Base-by-base conservation (phyloP, 108 stramenopile species). In the Parietichytrium sp. region DNA sequence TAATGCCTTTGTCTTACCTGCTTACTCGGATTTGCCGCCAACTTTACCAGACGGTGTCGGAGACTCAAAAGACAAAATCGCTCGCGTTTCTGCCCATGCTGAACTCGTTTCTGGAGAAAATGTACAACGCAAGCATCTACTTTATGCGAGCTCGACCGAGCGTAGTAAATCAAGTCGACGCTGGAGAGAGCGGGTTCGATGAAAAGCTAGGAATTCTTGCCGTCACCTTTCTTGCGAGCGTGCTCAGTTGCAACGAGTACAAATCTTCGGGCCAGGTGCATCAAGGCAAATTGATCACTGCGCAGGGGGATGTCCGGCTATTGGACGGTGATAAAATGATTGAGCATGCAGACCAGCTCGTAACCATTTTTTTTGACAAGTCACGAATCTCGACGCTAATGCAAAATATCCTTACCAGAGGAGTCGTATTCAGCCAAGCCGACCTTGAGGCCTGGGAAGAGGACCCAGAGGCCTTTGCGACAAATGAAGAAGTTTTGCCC, bases 231-330 rank as follows among this genome's bases (percentile, higher is more conserved):
- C 61, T 72, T 27, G 6, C 61, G n/a, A 72, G 45, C 25, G 61
- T 72, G 29, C 33, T 72, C 33, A 72, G 20, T 42, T 72, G 15
- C 61, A 25, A 47, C 6, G 61, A 72, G 61, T 72, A 72, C 20
- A 72, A 72, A 27, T n/a, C 45, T 6, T 45, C 61, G 38, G 20
- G 25, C 61, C 36, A 42, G 10, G 20, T 8, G 13, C 38, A 72
- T 33, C 38, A 72, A 20, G 61, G 61, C 13, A 72, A 72, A 42
- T 42, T 72, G 38, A 72, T 72, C 42, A 72, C 61, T 38, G 61
- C 61, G 1, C 61, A 72, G 42, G 61, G 61, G 23, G 61, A 72
- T 27, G 61, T 72, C 61, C 1, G 61, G 42, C 38, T 16, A 1
- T 72, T 33, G 3, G 15, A 25, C 61, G 3, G 6, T 45, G 42